Base-by-base conservation (phyloP, 148 eudicot genomes). In the Rhododendron kiyosumense region DNA sequence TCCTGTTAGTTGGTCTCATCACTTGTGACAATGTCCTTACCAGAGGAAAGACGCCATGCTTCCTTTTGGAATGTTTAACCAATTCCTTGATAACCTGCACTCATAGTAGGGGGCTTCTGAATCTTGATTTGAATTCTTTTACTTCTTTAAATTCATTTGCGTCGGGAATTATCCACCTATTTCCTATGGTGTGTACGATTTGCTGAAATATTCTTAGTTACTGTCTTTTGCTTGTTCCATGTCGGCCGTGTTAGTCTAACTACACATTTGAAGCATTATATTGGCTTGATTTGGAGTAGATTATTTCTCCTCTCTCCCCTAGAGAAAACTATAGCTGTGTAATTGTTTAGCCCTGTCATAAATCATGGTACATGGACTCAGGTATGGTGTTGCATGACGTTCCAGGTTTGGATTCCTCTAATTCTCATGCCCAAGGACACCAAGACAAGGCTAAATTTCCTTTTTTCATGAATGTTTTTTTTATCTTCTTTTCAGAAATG, bases 151-250 rank as follows among this genome's bases (percentile, higher is more conserved):
- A 2, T 46, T 74, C 43, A 74, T 74, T 74, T 74, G 24, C 36
- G 45, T 45, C 26, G 1, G 81, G 11, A 79, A 46, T 45, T 79
- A 13, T 77, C 48, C 24, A 79, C 57, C 57, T 46, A 24, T 12
- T 46, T 79, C 4, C 48, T 24, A 78, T n/a, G 32, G 81, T 45
- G 49, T 22, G 4, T 77, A 4, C 2, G 22, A 38, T 77, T 20
- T 38, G 24, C 38, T 22, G 26, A 77, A 20, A 77, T 18, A 38
- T 41, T 38, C 14, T 77, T 77, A 38, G 3, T 12, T 12, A 20
- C 20, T n/a, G 67, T 81, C 26, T 59, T 57, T 10, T 82, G 74
- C 84, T 24, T 82, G 41, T 41, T 61, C 75, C 84, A 82, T 24
- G 7, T 24, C 0, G 5, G 51, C 52, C 52, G 0, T 81, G 46